Evolutionary conservation across 2,329 filamentous ascomycete genomes (phyloP).

Genomic region (Penicillium sp.): DNA sequence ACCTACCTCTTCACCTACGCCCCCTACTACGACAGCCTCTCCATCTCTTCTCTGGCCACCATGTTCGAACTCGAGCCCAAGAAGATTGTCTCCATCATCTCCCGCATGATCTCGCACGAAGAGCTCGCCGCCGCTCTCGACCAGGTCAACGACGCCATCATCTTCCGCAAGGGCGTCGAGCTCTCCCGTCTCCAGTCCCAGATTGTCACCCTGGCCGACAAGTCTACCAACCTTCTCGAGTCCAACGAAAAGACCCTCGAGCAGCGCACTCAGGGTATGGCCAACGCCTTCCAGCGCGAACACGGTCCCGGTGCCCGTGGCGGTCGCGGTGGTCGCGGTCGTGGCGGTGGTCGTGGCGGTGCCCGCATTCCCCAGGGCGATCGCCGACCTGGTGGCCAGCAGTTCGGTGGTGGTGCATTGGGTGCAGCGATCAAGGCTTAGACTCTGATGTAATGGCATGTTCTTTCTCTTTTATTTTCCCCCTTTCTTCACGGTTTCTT

Average conservation of each 20-base stretch:
- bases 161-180: constrained; percentile 99
- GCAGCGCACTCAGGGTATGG: constrained; percentile 92
- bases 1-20: constrained; percentile 99
- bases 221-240: constrained; percentile 93
- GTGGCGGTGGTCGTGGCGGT: constrained; percentile 40
- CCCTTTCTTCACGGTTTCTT: constrained; percentile 21
- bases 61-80: constrained; percentile 94
- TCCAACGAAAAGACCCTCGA: constrained; percentile 96
- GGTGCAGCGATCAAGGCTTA: constrained; percentile 52
- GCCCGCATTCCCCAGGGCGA: constrained; percentile 40
- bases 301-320: constrained; percentile 70
- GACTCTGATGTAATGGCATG: constrained; percentile 38
- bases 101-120: constrained; percentile 99
- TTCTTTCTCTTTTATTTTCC: constrained; percentile 22
- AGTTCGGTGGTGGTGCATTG: constrained; percentile 51
- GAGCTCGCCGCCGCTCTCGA: constrained; percentile 94
- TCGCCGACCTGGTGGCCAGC: constrained; percentile 49
- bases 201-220: constrained; percentile 90
- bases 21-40: constrained; percentile 96
- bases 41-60: constrained; percentile 74
- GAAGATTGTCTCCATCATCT: constrained; percentile 93
- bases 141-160: constrained; percentile 94
- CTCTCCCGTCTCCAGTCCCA: constrained; percentile 92
- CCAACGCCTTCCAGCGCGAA: constrained; percentile 92
- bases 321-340: constrained; percentile 54